phyloP scores from a whole-genome alignment of 768 basidiomycete species.

The Termitomyces sp. region DNA sequence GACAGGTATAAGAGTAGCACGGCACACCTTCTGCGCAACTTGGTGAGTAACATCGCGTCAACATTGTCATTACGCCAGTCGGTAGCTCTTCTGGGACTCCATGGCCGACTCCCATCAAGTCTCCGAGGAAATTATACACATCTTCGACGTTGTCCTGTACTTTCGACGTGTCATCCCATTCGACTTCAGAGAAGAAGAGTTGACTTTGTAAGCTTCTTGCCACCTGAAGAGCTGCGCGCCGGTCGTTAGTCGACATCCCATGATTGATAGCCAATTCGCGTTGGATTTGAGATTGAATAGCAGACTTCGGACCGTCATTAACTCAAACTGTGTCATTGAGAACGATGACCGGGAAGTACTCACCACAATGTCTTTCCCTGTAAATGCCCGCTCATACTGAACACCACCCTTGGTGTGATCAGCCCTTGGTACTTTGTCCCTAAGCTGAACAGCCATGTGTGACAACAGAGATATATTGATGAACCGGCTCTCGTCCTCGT shows the following conservation, averaged over 20 bases:
- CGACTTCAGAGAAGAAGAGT: conserved; percentile 95
- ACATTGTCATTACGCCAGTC: conserved; percentile 83
- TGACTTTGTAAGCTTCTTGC: conserved; percentile 89
- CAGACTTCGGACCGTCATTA: conserved; percentile 45
- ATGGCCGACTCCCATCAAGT: conserved; percentile 62
- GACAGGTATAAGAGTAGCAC: conserved; percentile 84
- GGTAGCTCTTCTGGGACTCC: conserved; percentile 62
- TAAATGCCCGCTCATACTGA: conserved; percentile 85
- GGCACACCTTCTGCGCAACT: conserved; percentile 74
- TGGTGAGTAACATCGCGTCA: conserved; percentile 88
- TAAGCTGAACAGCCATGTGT: conserved; percentile 83
- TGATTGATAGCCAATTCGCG: conserved; percentile 75
- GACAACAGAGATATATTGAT: conserved; percentile 86
- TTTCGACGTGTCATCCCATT: conserved; percentile 75
- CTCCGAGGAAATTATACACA: conserved; percentile 90
- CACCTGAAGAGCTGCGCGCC: conserved; percentile 79
- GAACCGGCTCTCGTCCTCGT: conserved; percentile 67
- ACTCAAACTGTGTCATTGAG: not conserved
- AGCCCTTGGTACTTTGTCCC: conserved; percentile 84
- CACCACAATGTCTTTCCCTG: conserved; percentile 92
- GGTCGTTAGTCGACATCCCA: conserved; percentile 67
- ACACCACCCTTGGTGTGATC: conserved; percentile 92
- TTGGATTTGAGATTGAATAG: conserved; percentile 83
- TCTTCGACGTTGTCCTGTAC: conserved; percentile 87
- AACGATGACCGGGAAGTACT: conserved; percentile 22